Evolutionary conservation across 2,329 filamentous ascomycete species (phyloP), one percentile per base, ranked within the genome.

Genomic region (Stemphylium vesicarium): DNA sequence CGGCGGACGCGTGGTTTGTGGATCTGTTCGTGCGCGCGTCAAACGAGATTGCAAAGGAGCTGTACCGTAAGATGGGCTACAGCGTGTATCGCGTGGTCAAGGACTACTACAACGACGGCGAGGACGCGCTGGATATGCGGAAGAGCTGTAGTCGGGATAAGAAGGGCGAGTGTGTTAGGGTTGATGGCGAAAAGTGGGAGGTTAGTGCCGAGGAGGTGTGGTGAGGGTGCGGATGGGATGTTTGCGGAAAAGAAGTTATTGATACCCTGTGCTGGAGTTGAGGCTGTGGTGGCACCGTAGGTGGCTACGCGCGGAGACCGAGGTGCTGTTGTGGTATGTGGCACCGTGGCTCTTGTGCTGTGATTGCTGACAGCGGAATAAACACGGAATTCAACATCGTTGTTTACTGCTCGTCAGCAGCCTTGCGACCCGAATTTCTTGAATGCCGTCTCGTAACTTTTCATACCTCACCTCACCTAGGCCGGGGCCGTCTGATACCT

Each of bases 61-160:
- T 99, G 77, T 99, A 99, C 76, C 88, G 90, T 74, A 89, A 86
- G 64, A 88, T 98, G 84, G 95, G 95, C 35, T 87, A 99, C 75
- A 92, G 87, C 54, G 89, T 98, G 41, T 99, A 90, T 77, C 84
- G 95, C 40, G 85, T 91, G 9, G 94, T 99, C 39, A 87, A 92
- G 66, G 89, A 90, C 68, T 99, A 99, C 76, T 99, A 99, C 71
- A 91, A 90, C 60, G 93, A 97, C 72, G 90, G 96, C 72, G 92
- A 96, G 76, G 94, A 98, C 79, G 95, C 94, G 15, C 95, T 91
- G 74, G 95, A 99, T 78, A 99, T 99, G 95, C 86, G 95, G 62
- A 98, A 97, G 75, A 86, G 92, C 33, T 86, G 94, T 79, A 90
- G 85, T 76, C 85, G 93, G 69, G 95, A 99, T 78, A 85, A 83